These are phyloP conservation scores for Cyberlindnera americana DNA, from an alignment of 805 yeast species.

Conservation along the genomic window DNA sequence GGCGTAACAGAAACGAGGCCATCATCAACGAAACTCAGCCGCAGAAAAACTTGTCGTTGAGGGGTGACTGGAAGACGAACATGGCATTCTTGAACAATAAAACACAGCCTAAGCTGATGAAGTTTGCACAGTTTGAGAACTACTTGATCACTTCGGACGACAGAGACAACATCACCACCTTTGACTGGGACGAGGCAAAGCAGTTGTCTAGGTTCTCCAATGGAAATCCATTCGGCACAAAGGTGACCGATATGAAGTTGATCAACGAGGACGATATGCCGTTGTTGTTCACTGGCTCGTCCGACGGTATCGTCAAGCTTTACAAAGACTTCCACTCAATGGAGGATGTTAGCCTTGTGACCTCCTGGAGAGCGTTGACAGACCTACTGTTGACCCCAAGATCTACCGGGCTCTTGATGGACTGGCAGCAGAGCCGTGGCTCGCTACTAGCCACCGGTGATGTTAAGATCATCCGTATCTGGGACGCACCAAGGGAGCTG, in stretches of 20 bases:
- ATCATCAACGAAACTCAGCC: slow-evolving; percentile 87
- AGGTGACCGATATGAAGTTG: slow-evolving; percentile 80
- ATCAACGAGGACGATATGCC: slow-evolving; percentile 93
- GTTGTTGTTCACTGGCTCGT: slow-evolving; percentile 78
- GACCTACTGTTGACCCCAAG: slow-evolving; percentile 78
- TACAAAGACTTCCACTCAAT: slow-evolving; percentile 69
- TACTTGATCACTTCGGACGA: slow-evolving; percentile 78
- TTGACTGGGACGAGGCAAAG: slow-evolving; percentile 77
- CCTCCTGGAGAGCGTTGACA: slow-evolving; percentile 92
- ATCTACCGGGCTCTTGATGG: slow-evolving; percentile 79
- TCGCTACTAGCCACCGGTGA: slow-evolving; percentile 91
- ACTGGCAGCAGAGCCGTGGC: slow-evolving; percentile 97
- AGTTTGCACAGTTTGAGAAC: slow-evolving; percentile 89
- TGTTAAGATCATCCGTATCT: slow-evolving; percentile 81
- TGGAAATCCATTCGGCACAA: slow-evolving; percentile 83
- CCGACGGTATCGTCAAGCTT: slow-evolving; percentile 90
- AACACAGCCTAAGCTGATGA: slow-evolving; percentile 74
- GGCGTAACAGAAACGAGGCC: slow-evolving; percentile 82
- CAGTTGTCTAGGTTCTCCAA: slow-evolving; percentile 69
- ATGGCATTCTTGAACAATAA: slow-evolving; percentile 59
- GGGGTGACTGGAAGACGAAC: slow-evolving; percentile 80
- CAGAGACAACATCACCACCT: slow-evolving; percentile 75
- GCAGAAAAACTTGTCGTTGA: slow-evolving; percentile 76
- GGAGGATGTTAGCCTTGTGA: slow-evolving; percentile 56
- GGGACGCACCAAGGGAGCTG: slow-evolving; percentile 96